phyloP scores from a whole-genome alignment of 2,329 filamentous ascomycete genomes.

The Alternaria triticimaculans region DNA sequence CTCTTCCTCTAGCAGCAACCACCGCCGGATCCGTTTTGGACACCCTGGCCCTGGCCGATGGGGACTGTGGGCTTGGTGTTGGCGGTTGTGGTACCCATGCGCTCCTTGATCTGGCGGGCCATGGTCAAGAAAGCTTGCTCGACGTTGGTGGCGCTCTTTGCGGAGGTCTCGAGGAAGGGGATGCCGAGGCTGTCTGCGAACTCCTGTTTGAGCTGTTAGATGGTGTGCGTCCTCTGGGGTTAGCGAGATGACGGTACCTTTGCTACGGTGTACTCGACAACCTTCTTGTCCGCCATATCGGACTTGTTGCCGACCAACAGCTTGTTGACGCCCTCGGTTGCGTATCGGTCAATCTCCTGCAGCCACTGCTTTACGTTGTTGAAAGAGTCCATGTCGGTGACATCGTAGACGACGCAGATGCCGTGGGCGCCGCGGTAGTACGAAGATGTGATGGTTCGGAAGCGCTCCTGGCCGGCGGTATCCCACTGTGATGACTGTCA shows the following conservation, averaged over 20 bases:
- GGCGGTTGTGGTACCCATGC: conserved; percentile 96
- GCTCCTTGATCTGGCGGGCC: conserved; percentile 99
- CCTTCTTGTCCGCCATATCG: conserved; percentile 99
- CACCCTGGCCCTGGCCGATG: conserved; percentile 92
- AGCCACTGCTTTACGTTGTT: conserved; percentile 99
- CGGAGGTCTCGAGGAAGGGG: conserved; percentile 98
- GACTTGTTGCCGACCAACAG: conserved; percentile 99
- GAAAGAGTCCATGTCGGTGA: conserved; percentile 99
- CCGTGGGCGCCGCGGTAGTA: conserved; percentile 99
- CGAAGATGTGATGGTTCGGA: conserved; percentile 99
- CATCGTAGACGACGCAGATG: conserved; percentile 99
- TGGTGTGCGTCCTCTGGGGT: background rate
- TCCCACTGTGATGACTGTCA: conserved; percentile 76
- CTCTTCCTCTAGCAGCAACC: conserved; percentile 79
- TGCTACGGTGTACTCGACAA: conserved; percentile 98
- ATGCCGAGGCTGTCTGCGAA: conserved; percentile 99
- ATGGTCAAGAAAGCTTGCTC: conserved; percentile 99
- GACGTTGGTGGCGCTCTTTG: conserved; percentile 99
- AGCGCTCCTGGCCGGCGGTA: conserved; percentile 97
- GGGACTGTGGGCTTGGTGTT: conserved; percentile 99
- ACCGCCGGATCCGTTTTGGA: conserved; percentile 83
- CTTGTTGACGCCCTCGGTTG: conserved; percentile 99
- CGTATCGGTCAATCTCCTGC: conserved; percentile 98
- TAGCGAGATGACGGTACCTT: conserved; percentile 71
- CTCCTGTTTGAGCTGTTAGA: conserved; percentile 66